These are phyloP conservation scores for Dendrostoma leiphaemia DNA, from an alignment of 2,329 filamentous ascomycete genomes.

Conservation along the genomic window DNA sequence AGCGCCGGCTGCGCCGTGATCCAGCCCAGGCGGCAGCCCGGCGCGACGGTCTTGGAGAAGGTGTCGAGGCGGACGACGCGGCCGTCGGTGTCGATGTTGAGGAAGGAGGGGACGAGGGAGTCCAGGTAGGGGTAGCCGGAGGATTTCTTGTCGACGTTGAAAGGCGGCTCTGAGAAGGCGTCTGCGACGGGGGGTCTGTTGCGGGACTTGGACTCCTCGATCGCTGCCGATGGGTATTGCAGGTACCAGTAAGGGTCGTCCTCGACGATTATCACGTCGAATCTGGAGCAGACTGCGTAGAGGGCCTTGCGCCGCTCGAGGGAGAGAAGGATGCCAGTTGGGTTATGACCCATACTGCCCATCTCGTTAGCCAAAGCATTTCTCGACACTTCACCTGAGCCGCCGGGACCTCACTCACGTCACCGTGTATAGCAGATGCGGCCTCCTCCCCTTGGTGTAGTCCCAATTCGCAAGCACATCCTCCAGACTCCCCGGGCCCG, in stretches of 20 bases:
- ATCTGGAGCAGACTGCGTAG: slow-evolving; percentile 77
- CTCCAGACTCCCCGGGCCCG: slow-evolving; percentile 69
- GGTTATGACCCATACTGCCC: slow-evolving; percentile 73
- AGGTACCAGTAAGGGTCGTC: slow-evolving; percentile 97
- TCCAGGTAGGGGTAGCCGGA: slow-evolving; percentile 78
- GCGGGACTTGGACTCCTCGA: slow-evolving; percentile 48
- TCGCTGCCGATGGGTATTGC: slow-evolving; percentile 73
- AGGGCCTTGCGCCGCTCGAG: slow-evolving; percentile 73
- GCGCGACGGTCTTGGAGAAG: slow-evolving; percentile 90
- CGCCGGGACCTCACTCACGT: slow-evolving; percentile 69
- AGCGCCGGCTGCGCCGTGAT: slow-evolving; percentile 80
- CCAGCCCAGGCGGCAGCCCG: slow-evolving; percentile 88
- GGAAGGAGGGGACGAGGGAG: slow-evolving; percentile 77
- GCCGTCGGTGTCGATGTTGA: slow-evolving; percentile 79
- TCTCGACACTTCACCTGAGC: too few species aligned
- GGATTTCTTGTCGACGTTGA: slow-evolving; percentile 32
- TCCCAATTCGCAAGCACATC: slow-evolving; percentile 86
- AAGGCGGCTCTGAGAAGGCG: slow-evolving; percentile 29
- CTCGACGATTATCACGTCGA: slow-evolving; percentile 87
- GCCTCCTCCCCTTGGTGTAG: slow-evolving; percentile 66
- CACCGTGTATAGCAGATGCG: slow-evolving; percentile 86
- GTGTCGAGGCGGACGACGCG: slow-evolving; percentile 88
- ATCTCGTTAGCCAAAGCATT: neutral
- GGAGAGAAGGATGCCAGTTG: slow-evolving; percentile 74
- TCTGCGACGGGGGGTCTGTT: slow-evolving; percentile 30